Conservation (phyloP, 2,329 filamentous ascomycete genomes). For the Nemania abortiva region DNA sequence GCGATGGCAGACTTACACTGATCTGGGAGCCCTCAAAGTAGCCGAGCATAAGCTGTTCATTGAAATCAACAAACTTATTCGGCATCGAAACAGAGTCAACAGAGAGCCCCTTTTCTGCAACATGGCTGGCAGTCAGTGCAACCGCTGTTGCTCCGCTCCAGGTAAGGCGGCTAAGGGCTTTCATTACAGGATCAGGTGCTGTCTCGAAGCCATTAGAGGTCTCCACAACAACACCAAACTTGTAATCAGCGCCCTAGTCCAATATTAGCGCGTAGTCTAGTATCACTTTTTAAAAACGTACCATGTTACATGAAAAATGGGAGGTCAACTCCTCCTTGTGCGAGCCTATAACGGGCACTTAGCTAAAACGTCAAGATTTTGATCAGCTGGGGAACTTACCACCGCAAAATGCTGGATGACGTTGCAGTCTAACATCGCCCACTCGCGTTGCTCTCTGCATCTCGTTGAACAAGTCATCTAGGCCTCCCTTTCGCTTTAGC, state of each 20-base stretch:
- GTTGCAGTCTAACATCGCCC: slow-evolving; percentile 59
- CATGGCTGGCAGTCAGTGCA: slow-evolving; percentile 40
- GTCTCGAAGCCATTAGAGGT: slow-evolving; percentile 61
- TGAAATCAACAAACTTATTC: slow-evolving; percentile 61
- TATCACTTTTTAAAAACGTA: slow-evolving; percentile 46
- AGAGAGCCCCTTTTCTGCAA: slow-evolving; percentile 17
- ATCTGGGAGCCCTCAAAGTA: slow-evolving; percentile 73
- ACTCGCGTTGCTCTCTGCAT: slow-evolving; percentile 54
- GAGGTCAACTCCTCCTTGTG: slow-evolving; percentile 60
- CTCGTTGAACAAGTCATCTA: slow-evolving; percentile 70
- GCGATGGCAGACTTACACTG: slow-evolving; percentile 55
- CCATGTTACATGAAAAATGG: slow-evolving; percentile 67
- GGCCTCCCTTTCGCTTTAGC: slow-evolving; percentile 64
- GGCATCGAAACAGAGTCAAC: slow-evolving; percentile 43
- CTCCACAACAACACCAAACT: slow-evolving; percentile 70
- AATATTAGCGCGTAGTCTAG: slow-evolving; percentile 40
- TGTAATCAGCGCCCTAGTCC: slow-evolving; percentile 71
- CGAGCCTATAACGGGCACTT: slow-evolving; percentile 47
- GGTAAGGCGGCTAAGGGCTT: slow-evolving; percentile 64
- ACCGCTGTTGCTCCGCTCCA: slow-evolving; percentile 65
- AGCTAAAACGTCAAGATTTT: slow-evolving; percentile 37
- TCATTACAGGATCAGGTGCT: slow-evolving; percentile 62
- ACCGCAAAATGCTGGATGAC: slow-evolving; percentile 54
- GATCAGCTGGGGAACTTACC: slow-evolving; percentile 48
- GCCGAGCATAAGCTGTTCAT: slow-evolving; percentile 72